Base-by-base conservation (phyloP, 75 land plant genomes). In the Picea sitchensis region DNA sequence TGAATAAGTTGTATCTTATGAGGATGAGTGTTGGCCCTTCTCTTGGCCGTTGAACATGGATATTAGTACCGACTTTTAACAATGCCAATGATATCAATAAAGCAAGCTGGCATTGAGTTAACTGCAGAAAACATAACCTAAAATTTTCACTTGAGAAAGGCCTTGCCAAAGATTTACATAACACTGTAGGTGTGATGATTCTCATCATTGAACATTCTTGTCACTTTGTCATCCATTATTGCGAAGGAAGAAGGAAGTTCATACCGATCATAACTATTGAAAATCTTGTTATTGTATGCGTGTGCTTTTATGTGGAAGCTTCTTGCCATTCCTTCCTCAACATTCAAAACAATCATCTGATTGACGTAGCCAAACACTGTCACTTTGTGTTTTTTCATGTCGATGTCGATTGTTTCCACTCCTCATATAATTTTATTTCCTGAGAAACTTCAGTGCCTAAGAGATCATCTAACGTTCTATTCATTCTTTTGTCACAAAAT, bases 331-430 rank as follows among this genome's bases (percentile, higher is more conserved):
- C 64, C 54, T 81, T 77, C 73, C 32, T 56, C 62, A 20, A 75
- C 62, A 73, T 81, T 81, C 59, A 84, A 73, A 14, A 84, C 79
- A 4, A 32, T 65, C 83, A 76, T 77, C 4, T 76, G 73, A 44
- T 77, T 63, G 5, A 81, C 79, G 14, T 36, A 58, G 14, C 86
- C 83, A 4, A 64, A 76, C 14, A 84, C 86, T 13, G 79, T 84
- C 76, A 84, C 86, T 79, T 84, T 84, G 26, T 79, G 82, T 11
- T 34, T 77, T 47, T 58, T 30, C 73, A 63, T 62, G 65, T 83
- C 84, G 15, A 81, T 57, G 11, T 36, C 76, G 3, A 83, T 74
- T 12, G 57, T 31, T 6, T 77, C 41, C 73, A 82, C 83, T 17
- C 80, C 83, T 77, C 26, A 26, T 26, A 26, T 26, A 26, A 26